Evolutionary conservation across 805 yeast genomes (phyloP), one percentile per base, ranked within the genome.

Genomic region (Candida tammaniensis): DNA sequence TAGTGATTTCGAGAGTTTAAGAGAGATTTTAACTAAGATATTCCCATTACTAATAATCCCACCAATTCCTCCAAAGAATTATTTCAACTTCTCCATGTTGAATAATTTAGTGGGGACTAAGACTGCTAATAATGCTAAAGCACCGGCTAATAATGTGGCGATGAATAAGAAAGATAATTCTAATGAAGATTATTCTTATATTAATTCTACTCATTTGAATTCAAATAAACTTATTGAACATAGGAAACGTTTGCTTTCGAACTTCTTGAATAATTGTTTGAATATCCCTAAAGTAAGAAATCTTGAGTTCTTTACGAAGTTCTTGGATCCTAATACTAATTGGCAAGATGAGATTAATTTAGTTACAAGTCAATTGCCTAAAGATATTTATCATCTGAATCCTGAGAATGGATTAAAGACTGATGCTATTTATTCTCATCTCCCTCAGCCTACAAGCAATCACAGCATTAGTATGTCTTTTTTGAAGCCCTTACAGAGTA

Each of bases 41-140:
- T 82, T 83, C 44, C 97, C 98, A 3, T 78, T 93, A 3, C 54
- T 80, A 4, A 74, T 93, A 3, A 77, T 93, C 4, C 98, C 98
- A 5, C 97, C 98, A 1, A 91, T 93, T 7, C 98, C 98, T 0
- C 68, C 70, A 0, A 68, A 68, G 39, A 65, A 67, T 41, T 67
- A 65, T 44, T 44, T 61, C 26, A 58, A 63, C 27, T 55, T 64
- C 23, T 51, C 52, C 5, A 41, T 59, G 24, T 46, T 65, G 27
- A 61, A 59, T 34, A 68, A 67, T 2, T 42, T 63, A 7, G 65
- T 60, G 2, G 49, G 49, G 5, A n/a, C 45, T 10, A 42, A 38
- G 20, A 33, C 41, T 6, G 31, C 24, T 15, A 29, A 26, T 5
- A 31, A 13, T 19, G 10, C 26, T 6, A 30, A 21, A 15, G 11